Conservation (phyloP, 2,329 filamentous ascomycete species). For the Diaporthe citrichinensis region DNA sequence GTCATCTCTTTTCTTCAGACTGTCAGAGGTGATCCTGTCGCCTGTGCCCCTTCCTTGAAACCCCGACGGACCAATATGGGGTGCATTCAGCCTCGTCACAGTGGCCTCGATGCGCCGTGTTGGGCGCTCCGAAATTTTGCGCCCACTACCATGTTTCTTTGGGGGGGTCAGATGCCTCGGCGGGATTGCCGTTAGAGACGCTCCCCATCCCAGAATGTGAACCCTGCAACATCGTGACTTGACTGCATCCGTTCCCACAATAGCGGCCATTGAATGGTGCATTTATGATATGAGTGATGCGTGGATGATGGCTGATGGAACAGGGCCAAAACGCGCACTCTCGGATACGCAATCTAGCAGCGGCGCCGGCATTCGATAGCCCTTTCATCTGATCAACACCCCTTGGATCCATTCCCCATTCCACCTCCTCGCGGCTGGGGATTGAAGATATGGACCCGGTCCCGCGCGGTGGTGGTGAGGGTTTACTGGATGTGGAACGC, state of each 20-base stretch:
- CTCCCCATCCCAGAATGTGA: constrained; percentile 19
- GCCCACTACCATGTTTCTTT: constrained; percentile 34
- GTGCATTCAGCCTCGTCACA: constrained; percentile 36
- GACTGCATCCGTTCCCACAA: constrained; percentile 29
- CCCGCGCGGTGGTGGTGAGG: constrained; percentile 28
- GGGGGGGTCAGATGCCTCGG: constrained; percentile 39
- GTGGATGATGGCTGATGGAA: constrained; percentile 40
- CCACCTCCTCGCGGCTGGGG: constrained; percentile 30
- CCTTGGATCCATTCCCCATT: constrained; percentile 36
- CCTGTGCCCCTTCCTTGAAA: constrained; percentile 34
- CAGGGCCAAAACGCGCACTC: constrained; percentile 40
- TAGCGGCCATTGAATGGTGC: constrained; percentile 27
- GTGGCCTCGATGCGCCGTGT: constrained; percentile 35
- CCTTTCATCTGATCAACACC: constrained; percentile 42
- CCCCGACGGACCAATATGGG: constrained; percentile 28
- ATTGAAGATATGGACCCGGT: constrained; percentile 36
- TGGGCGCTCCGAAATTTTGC: constrained; percentile 32
- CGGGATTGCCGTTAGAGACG: constrained; percentile 38
- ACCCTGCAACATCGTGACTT: constrained; percentile 34
- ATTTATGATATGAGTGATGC: constrained; percentile 30
- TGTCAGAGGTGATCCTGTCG: constrained; percentile 30
- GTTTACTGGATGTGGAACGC: constrained; percentile 29
- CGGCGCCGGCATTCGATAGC: constrained; percentile 36
- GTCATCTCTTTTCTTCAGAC: constrained; percentile 31
- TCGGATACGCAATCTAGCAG: constrained; percentile 39